Conservation (phyloP, 257 asterid genomes). For the Solanum virginianum region DNA sequence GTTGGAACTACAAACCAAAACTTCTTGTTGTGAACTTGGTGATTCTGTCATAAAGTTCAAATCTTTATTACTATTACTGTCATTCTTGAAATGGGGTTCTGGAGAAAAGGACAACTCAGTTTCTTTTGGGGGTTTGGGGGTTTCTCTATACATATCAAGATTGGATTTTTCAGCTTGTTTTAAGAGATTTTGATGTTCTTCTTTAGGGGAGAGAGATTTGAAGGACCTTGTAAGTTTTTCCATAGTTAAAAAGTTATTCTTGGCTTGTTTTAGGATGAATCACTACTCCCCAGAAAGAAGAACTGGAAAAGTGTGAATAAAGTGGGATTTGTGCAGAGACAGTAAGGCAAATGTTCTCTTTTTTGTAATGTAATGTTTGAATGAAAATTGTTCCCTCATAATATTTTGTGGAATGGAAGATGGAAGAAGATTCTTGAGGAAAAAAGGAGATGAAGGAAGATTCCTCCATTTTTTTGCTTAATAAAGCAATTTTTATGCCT, state of each 20-base stretch:
- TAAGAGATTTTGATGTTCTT: slow-evolving; percentile 11
- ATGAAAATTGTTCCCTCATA: not conserved
- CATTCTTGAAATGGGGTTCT: not conserved
- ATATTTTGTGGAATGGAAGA: not conserved
- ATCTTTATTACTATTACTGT: slow-evolving; percentile 1
- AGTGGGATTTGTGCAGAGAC: not conserved
- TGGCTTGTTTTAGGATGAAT: not conserved
- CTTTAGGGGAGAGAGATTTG: slow-evolving; percentile 6
- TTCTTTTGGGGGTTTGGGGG: not conserved
- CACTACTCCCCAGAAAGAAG: not conserved
- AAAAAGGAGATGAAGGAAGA: not conserved
- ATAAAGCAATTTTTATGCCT: too few species aligned
- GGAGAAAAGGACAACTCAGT: not conserved
- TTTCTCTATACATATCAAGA: not conserved
- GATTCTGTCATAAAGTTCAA: slow-evolving; percentile 28
- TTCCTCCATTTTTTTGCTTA: not conserved
- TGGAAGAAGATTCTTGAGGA: not conserved
- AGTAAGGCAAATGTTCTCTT: not conserved
- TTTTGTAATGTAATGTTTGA: not conserved
- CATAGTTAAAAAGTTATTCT: slow-evolving; percentile 1
- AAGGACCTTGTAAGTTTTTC: slow-evolving; percentile 14
- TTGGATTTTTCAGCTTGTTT: not conserved
- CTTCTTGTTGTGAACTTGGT: slow-evolving; percentile 38
- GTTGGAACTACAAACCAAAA: slow-evolving; percentile 41
- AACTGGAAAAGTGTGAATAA: not conserved